Conservation (phyloP, 179 eudicot species). For the Carnegiea gigantea region DNA sequence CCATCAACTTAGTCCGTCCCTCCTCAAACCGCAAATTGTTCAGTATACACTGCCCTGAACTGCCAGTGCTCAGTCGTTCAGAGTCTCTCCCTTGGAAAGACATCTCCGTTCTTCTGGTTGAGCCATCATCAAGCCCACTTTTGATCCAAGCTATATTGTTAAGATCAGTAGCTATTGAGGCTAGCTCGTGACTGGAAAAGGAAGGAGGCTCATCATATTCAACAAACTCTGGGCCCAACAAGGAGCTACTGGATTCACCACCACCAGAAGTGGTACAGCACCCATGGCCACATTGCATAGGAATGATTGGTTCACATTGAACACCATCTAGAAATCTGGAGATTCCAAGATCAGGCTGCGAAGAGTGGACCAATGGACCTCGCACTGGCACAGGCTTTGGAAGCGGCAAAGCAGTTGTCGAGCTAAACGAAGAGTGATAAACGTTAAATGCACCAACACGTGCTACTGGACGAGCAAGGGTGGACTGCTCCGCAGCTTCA, state of each 20-base stretch:
- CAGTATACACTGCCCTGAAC: conserved; percentile 11
- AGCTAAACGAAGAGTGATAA: conserved; percentile 40
- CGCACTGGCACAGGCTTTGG: conserved; percentile 38
- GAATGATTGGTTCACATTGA: conserved; percentile 51
- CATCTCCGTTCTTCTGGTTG: conserved; percentile 26
- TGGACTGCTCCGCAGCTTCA: conserved; percentile 24
- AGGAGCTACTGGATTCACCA: conserved; percentile 34
- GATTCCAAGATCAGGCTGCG: conserved; percentile 43
- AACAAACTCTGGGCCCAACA: conserved; percentile 78
- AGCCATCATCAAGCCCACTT: conserved; percentile 59
- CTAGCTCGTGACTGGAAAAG: conserved; percentile 56
- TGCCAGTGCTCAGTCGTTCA: conserved; percentile 20
- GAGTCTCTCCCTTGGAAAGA: conserved; percentile 19
- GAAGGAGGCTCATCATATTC: conserved; percentile 68
- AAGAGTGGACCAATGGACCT: conserved; percentile 55
- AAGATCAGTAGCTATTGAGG: conserved; percentile 65
- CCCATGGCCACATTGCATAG: conserved; percentile 71
- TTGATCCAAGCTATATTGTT: conserved; percentile 81
- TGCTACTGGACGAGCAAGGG: conserved; percentile 55
- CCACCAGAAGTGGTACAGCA: conserved; percentile 44
- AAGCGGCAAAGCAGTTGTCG: conserved; percentile 17
- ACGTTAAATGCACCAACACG: conserved; percentile 66
- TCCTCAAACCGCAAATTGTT: conserved; percentile 36
- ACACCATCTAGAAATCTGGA: conserved; percentile 50
- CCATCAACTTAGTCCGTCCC: conserved; percentile 41